phyloP scores from a whole-genome alignment of 1,284 basidiomycete genomes.

The Cryptococcus floricola region DNA sequence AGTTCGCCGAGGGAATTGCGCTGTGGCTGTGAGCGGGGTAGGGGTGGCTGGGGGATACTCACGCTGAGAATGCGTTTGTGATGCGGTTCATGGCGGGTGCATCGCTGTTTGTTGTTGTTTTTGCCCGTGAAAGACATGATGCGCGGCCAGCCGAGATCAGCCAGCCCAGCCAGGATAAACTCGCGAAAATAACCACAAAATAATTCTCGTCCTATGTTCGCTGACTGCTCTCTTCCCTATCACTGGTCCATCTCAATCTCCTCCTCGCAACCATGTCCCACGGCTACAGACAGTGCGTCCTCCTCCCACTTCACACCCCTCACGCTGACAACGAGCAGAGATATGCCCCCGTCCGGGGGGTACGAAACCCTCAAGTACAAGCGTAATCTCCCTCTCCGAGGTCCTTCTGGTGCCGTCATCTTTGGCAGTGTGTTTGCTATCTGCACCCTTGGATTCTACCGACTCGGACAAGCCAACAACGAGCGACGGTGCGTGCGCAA shows the following conservation, averaged over 20 bases:
- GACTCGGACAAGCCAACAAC: slow-evolving; percentile 80
- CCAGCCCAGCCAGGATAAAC: neutral
- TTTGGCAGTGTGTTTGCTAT: slow-evolving; percentile 79
- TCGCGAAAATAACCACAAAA: neutral
- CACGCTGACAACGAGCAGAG: slow-evolving; percentile 55
- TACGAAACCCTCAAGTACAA: slow-evolving; percentile 94
- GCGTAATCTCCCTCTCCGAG: slow-evolving; percentile 88
- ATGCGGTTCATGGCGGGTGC: slow-evolving; percentile 18
- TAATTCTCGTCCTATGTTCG: neutral
- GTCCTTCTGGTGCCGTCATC: slow-evolving; percentile 81
- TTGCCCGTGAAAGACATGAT: neutral
- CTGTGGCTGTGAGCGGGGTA: slow-evolving; percentile 2
- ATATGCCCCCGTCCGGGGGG: slow-evolving; percentile 91
- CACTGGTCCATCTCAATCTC: slow-evolving; percentile 1
- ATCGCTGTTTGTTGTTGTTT: neutral
- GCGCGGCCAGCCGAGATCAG: neutral
- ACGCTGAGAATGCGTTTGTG: slow-evolving; percentile 24
- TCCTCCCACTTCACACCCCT: neutral
- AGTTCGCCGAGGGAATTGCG: slow-evolving; percentile 14
- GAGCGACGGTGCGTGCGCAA: slow-evolving; percentile 74
- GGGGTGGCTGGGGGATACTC: neutral
- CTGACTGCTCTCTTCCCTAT: slow-evolving; percentile 1
- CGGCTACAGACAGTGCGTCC: slow-evolving; percentile 13
- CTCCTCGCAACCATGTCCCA: slow-evolving; percentile 9
- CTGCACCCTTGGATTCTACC: slow-evolving; percentile 90